These are phyloP conservation scores for Malassezia globosa DNA, from an alignment of 1,284 basidiomycete species.

Conservation along the genomic window DNA sequence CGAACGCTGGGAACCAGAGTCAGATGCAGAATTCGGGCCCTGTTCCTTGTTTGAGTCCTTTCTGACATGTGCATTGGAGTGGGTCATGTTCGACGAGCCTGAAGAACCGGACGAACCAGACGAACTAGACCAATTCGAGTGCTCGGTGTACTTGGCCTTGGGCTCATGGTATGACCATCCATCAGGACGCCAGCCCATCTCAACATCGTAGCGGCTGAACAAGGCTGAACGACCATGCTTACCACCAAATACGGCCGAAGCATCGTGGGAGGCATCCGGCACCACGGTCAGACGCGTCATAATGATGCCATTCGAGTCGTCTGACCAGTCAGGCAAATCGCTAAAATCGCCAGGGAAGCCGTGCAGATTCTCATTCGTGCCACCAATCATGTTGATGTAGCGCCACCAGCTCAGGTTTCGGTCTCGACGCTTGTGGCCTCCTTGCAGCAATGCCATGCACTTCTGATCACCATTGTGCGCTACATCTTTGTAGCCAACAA, in stretches of 20 bases:
- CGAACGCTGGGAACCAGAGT: too few relatives aligned
- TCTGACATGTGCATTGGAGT: too few relatives aligned
- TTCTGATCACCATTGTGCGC: slow-evolving; percentile 30
- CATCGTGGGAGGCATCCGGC: slow-evolving; percentile 32
- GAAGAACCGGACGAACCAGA: neutral
- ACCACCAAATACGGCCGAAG: slow-evolving; percentile 29
- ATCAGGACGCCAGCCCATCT: slow-evolving; percentile 37
- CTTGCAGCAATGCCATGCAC: slow-evolving; percentile 42
- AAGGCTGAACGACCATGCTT: slow-evolving; percentile 33
- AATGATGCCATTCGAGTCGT: slow-evolving; percentile 20
- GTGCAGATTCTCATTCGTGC: slow-evolving; percentile 27
- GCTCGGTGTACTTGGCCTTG: neutral
- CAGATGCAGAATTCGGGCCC: too few relatives aligned
- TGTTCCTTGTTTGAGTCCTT: too few relatives aligned
- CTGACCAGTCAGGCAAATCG: slow-evolving; percentile 36
- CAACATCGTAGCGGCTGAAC: slow-evolving; percentile 24
- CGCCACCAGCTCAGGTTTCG: slow-evolving; percentile 43
- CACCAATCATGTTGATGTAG: slow-evolving; percentile 38
- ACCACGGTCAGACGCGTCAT: slow-evolving; percentile 33
- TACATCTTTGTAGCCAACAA: slow-evolving; percentile 36
- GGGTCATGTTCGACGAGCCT: too few relatives aligned
- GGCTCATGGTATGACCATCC: slow-evolving; percentile 17
- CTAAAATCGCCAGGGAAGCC: slow-evolving; percentile 30
- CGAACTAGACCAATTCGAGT: neutral
- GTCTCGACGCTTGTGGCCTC: slow-evolving; percentile 32